These are phyloP conservation scores for Tetrahymena borealis DNA, from an alignment of 73 alveolate genomes.

Conservation along the genomic window DNA sequence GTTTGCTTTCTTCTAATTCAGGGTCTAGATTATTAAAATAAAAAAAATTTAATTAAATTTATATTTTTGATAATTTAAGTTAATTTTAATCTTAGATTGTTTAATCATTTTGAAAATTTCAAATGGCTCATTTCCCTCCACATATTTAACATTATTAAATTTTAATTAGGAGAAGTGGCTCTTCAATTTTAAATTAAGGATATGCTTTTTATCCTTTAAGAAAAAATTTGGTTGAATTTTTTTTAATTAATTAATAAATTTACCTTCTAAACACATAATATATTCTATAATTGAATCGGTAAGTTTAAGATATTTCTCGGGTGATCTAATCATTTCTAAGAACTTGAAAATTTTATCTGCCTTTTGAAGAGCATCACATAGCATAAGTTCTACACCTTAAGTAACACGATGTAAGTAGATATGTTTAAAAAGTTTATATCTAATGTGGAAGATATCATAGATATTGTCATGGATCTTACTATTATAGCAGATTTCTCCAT, in stretches of 20 bases:
- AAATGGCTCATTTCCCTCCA: too few relatives aligned
- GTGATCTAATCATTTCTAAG: constrained; percentile 56
- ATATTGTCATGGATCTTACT: constrained; percentile 58
- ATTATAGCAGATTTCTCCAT: constrained; percentile 66
- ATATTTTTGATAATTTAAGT: too few relatives aligned
- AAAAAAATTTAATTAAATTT: too few relatives aligned
- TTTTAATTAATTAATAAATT: too few relatives aligned
- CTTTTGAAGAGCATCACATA: constrained; percentile 68
- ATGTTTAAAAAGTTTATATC: constrained; percentile 72
- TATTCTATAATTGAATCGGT: constrained; percentile 61
- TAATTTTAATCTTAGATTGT: too few relatives aligned
- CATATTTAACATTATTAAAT: too few relatives aligned
- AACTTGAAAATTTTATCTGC: constrained; percentile 60
- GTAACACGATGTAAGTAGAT: constrained; percentile 69
- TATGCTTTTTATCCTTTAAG: too few relatives aligned
- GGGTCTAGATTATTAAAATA: background rate
- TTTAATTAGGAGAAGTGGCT: too few relatives aligned
- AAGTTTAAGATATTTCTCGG: constrained; percentile 54
- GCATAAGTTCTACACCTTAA: constrained; percentile 77
- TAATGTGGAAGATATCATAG: constrained; percentile 59
- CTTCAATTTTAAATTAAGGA: too few relatives aligned
- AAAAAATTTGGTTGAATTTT: too few relatives aligned
- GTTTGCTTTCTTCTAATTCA: background rate
- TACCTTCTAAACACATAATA: background rate
- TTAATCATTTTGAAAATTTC: too few relatives aligned